Evolutionary conservation across 805 yeast genomes (phyloP), one percentile per base, ranked within the genome.

Genomic region (Metschnikowia chrysomelidarum): DNA sequence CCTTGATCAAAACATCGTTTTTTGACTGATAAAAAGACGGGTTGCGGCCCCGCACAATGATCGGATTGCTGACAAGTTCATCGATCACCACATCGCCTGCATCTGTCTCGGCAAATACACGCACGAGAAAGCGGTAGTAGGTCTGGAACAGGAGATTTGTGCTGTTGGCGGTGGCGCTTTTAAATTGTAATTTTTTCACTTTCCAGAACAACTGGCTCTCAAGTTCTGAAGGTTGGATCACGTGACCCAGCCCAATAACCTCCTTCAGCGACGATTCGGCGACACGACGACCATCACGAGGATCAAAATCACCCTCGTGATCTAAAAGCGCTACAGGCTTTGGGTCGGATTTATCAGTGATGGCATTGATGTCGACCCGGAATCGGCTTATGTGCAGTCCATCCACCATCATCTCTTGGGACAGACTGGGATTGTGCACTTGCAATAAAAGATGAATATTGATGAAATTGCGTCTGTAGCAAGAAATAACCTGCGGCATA

Each of bases 21-120:
- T 77, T 57, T 38, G 73, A 76, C 21, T 68, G 66, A 47, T 76
- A 77, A 43, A 77, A 78, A n/a, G 75, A 66, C 3, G 83, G 82
- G 45, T 77, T 78, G 33, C 82, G 54, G 3, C 83, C 83, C 42
- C 83, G 55, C 7, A 77, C 82, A 10, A 74, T 73, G 3, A 78
- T 70, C 1, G 79, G 79, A 7, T 39, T 32, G 30, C 50, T 44
- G 10, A n/a, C 31, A 12, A 41, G 16, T 20, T 34, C 42, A 11
- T 31, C 21, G 7, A 47, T 7, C 6, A 35, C 20, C 14, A n/a
- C 30, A 7, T 37, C 34, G 10, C 42, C 40, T 4, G 43, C 26
- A 2, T 43, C 20, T 7, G 35, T 24, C n/a, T 42, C 46, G 10
- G 44, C 51, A 18, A 35, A 16, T 5, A 47, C 32, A 21, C 32